Evolutionary conservation across 148 eudicot genomes (phyloP), one percentile per base, ranked within the genome.

Genomic region (Rhododendron kiyosumense): DNA sequence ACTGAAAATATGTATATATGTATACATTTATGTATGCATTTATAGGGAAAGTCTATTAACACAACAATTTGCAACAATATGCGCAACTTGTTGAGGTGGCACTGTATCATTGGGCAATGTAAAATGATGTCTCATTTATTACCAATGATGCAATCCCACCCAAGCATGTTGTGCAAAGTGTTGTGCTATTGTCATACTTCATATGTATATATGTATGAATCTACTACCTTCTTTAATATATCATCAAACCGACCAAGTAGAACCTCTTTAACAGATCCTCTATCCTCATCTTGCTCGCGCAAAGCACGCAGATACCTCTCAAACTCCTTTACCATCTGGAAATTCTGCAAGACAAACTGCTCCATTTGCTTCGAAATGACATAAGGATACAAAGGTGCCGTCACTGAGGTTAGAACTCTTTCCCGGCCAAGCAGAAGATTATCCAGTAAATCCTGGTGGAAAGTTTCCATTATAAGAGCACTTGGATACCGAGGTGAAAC

Each of bases 351-450:
- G 34, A 94, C 91, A 79, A 91, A 83, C 86, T 83, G 89, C 79
- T 91, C 93, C 94, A 93, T 94, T 80, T 91, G 91, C 75, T 91
- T 91, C 28, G 98, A 91, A 82, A 93, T 88, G 38, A 94, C 89
- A 61, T 71, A 41, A 32, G 93, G 94, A 79, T 91, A 93, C 83
- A 92, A 52, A 84, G 83, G 83, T 86, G 87, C 83, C n/a, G 87
- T 85, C 84, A 85, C 86, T 48, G 85, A 88, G 79, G 90, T 80
- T 41, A 84, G 83, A 81, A 82, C 79, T 87, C 93, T 86, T 65
- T 86, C 83, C 78, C 85, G 79, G 41, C 96, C 97, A 83, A 97
- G 91, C 85, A 97, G 96, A 86, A 90, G 87, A 81, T 65, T 43
- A 90, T 94, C 98, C 91, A 97, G 90, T 28, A 69, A 59, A 65